phyloP scores from a whole-genome alignment of 306 rosid genomes.

The Abrus pulchellus region DNA sequence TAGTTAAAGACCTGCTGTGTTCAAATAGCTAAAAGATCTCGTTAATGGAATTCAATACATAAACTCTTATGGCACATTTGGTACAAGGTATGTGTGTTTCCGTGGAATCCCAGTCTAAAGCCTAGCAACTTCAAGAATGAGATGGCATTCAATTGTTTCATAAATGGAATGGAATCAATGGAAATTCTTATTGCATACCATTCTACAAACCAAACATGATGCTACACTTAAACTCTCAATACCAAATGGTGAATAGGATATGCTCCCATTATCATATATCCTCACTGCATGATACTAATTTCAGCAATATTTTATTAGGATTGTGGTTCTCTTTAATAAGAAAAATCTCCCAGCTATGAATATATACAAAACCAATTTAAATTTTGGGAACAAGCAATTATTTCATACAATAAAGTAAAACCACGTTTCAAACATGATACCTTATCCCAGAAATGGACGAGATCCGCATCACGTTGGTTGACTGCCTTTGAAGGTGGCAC shows the following conservation, averaged over 20 bases:
- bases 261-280: constrained; percentile 15
- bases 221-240: too few species aligned
- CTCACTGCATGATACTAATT: constrained; percentile 11
- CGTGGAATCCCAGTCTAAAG: constrained; percentile 15
- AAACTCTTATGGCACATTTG: constrained; percentile 1
- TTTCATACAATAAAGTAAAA: constrained; percentile 34
- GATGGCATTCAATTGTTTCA: constrained; percentile 22
- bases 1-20: constrained; percentile 35
- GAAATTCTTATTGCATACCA: constrained; percentile 24
- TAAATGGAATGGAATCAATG: constrained; percentile 18
- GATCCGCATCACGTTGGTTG: constrained; percentile 99
- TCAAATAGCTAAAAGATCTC: constrained; percentile 19
- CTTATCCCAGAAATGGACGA: constrained; percentile 98
- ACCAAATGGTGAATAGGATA: neutral
- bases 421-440: constrained; percentile 48
- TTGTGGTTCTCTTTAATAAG: neutral
- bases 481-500: constrained; percentile 75
- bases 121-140: constrained; percentile 15
- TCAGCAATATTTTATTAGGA: neutral
- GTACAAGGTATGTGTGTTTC: constrained; percentile 9
- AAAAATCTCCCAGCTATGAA: constrained; percentile 37
- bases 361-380: neutral
- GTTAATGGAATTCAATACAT: constrained; percentile 18
- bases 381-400: constrained; percentile 18
- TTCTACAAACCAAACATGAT: neutral